Evolutionary conservation across 2,329 filamentous ascomycete genomes (phyloP), one percentile per base, ranked within the genome.

Genomic region (Clarireedia monteithiana): DNA sequence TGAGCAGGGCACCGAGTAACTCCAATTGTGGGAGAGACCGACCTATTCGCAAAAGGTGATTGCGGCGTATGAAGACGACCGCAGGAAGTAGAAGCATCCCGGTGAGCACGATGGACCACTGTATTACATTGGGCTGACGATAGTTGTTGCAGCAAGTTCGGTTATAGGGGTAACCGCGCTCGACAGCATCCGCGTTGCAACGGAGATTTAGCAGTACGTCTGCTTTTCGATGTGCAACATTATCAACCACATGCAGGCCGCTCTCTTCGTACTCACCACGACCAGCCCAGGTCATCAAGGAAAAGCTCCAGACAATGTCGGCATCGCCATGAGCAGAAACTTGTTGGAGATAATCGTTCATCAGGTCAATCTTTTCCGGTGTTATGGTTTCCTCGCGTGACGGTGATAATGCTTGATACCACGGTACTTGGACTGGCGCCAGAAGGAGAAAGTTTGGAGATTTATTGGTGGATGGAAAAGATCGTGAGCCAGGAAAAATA

Each of bases 131-230:
- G 4, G 69, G 70, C 3, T 63, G 60, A 7, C 66, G 64, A 62
- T 80, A 77, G 10, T 68, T 68, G 48, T 71, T 74, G 62, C 80
- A 83, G 65, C 81, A 84, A 2, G 79, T 80, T 30, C 73, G 71
- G 56, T 75, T 70, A 61, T 75, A 75, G 0, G 73, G 72, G 58
- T 74, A 74, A 26, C 68, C 68, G n/a, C 69, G 67, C 15, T 67
- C 59, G 3, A 68, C 68, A 17, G 71, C 64, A 56, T 73, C 70
- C 6, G 72, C 69, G 64, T 83, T 83, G 68, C 81, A 84, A 46
- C 76, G 74, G n/a, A 67, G 56, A 39, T 69, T 68, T 17, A 84
- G 72, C 2, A 80, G 65, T 17, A 82, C 66, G 62, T 83, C 76
- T 14, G 77, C 75, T 68, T 78, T 76, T 52, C 69, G 69, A 48